Percentiles rank a stretch among this genome's conserved stretches.
Conservation (phyloP, 192 early-diverging fungal species). For the Coemansia sp. region DNA sequence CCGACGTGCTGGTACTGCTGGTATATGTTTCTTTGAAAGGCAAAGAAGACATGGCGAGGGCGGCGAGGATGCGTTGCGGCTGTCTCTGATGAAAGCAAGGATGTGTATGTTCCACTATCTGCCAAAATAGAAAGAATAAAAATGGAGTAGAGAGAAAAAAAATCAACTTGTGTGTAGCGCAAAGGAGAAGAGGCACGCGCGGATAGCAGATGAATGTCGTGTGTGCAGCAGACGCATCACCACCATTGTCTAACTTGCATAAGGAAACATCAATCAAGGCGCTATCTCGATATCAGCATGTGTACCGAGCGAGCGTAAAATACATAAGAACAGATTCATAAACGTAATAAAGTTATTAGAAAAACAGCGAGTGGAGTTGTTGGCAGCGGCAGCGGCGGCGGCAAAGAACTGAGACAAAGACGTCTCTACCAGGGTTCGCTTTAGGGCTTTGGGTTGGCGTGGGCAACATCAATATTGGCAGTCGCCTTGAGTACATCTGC, state of each 20-base stretch:
- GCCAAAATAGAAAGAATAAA: not conserved
- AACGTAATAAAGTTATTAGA: not conserved
- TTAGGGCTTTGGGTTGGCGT: slow-evolving; percentile 1
- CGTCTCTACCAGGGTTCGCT: not conserved
- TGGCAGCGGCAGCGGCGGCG: not conserved
- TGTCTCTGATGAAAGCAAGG: not conserved
- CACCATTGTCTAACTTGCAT: not conserved
- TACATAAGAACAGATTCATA: not conserved
- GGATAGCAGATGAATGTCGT: not conserved
- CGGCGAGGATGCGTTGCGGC: not conserved
- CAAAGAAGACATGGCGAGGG: not conserved
- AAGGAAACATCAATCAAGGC: not conserved
- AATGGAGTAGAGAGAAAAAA: not conserved
- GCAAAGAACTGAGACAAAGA: not conserved
- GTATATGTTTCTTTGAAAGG: not conserved
- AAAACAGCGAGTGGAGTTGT: not conserved
- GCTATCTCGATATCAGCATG: not conserved
- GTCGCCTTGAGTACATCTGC: slow-evolving; percentile 18
- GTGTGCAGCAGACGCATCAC: not conserved
- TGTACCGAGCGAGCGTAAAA: not conserved
- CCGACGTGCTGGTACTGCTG: not conserved
- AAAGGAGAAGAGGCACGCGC: not conserved
- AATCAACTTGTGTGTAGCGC: not conserved
- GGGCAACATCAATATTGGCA: not conserved
- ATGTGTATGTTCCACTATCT: not conserved